A percentile compares a stretch with the other conserved stretches of the same genome.
phyloP scores from a whole-genome alignment of 768 basidiomycete species.

The Amylocystis lapponica region DNA sequence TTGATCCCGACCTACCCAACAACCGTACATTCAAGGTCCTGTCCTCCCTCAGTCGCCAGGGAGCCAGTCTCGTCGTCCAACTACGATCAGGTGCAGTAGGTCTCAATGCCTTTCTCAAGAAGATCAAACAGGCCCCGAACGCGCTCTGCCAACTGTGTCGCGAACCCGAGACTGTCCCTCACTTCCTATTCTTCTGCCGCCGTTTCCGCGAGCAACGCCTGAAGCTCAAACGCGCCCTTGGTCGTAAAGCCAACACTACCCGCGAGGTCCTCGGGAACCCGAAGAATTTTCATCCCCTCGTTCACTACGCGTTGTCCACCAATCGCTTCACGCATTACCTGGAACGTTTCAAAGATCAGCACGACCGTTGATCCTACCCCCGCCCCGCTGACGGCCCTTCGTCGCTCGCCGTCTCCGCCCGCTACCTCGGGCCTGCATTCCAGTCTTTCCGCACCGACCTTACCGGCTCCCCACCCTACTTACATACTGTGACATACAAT shows the following conservation, averaged over 20 bases:
- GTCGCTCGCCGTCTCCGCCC: too few relatives aligned
- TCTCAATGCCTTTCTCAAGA: slow-evolving; percentile 22
- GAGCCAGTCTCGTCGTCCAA: slow-evolving; percentile 21
- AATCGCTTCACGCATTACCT: slow-evolving; percentile 6
- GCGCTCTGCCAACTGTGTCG: slow-evolving; percentile 8
- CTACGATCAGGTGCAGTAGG: slow-evolving; percentile 27
- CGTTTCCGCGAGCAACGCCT: background rate
- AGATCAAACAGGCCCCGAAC: slow-evolving; percentile 5
- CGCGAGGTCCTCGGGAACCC: slow-evolving; percentile 4
- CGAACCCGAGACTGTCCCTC: slow-evolving; percentile 11
- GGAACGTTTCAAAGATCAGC: too few relatives aligned
- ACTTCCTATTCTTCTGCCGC: slow-evolving; percentile 17
- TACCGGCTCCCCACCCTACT: too few relatives aligned
- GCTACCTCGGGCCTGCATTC: too few relatives aligned
- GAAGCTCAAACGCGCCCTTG: background rate
- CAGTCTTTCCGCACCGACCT: too few relatives aligned
- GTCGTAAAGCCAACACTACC: background rate
- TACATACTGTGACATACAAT: too few relatives aligned
- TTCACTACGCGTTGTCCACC: slow-evolving; percentile 8
- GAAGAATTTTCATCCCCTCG: background rate
- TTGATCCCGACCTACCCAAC: slow-evolving; percentile 3
- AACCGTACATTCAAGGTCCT: background rate
- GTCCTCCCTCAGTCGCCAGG: background rate
- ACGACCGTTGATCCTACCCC: too few relatives aligned
- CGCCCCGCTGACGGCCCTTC: too few relatives aligned